These are phyloP conservation scores for Pyronema omphalodes DNA, from an alignment of 495 filamentous ascomycete species.

Conservation along the genomic window DNA sequence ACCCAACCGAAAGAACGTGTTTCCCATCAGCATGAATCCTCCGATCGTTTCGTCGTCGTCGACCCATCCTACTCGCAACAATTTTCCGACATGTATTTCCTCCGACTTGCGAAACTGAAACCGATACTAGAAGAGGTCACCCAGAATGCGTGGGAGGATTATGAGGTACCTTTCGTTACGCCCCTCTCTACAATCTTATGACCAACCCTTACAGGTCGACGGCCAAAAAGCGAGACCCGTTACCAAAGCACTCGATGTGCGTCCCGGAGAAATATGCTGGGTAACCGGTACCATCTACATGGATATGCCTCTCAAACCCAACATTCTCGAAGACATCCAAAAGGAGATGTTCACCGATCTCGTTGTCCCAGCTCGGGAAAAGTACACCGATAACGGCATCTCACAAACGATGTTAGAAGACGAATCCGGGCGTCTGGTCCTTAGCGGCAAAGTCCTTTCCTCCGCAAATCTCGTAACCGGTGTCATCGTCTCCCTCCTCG, in stretches of 20 bases:
- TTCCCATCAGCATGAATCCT: constrained; percentile 1
- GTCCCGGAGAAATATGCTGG: constrained; percentile 79
- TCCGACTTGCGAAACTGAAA: constrained; percentile 75
- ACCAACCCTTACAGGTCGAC: constrained; percentile 37
- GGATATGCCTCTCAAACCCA: constrained; percentile 93
- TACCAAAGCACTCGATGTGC: constrained; percentile 80
- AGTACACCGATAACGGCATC: constrained; percentile 44
- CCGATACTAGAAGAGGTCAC: constrained; percentile 62
- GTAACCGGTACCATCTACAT: constrained; percentile 87
- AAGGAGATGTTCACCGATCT: constrained; percentile 76
- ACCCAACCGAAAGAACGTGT: constrained; percentile 10
- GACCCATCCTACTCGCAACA: constrained; percentile 58
- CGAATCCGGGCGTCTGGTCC: constrained; percentile 75
- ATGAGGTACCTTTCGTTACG: constrained; percentile 31
- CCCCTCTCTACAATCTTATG: background rate
- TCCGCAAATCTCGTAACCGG: constrained; percentile 66
- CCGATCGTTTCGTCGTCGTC: constrained; percentile 6
- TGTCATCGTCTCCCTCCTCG: constrained; percentile 75
- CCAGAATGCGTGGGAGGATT: constrained; percentile 53
- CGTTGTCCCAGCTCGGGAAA: constrained; percentile 58
- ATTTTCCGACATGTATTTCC: constrained; percentile 92
- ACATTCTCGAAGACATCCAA: constrained; percentile 84
- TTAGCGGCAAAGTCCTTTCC: constrained; percentile 49
- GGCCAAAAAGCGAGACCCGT: constrained; percentile 56
- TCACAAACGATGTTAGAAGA: constrained; percentile 81